Evolutionary conservation across 2,329 filamentous ascomycete genomes (phyloP), one percentile per base, ranked within the genome.

Genomic region (Ustilaginoidea virens): DNA sequence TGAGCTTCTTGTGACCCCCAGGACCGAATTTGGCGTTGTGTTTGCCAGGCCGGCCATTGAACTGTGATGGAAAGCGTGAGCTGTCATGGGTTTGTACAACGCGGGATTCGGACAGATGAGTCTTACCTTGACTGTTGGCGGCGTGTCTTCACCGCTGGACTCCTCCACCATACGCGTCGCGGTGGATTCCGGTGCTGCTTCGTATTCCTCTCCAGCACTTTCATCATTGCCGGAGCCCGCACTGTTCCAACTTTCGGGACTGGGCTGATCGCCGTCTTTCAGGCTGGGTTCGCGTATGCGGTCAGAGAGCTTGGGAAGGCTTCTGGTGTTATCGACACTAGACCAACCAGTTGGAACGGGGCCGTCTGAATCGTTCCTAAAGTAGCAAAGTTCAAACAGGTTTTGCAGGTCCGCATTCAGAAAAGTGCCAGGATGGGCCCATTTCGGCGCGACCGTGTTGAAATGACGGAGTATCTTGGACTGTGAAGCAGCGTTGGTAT

Each of bases 371-470:
- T 39, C 36, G 30, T 66, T 66, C 14, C 56, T 50, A 35, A 77
- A 72, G 43, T 80, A 79, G 46, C 74, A 73, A 39, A 93, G 55
- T 10, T 80, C 71, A 46, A 96, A 96, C 11, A 94, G 56, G 33
- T 72, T 75, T 44, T 74, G 77, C 22, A 80, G 60, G 13, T 61
- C 54, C 2, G 68, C 56, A 1, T 70, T 66, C 15, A 96, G 66
- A 36, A 70, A 74, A 31, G 50, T 59, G 33, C 47, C 56, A 39
- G 53, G 65, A 39, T 56, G 55, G 37, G 58, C 60, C 61, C 58
- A 82, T 37, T 52, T 58, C 4, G 66, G 69, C 17, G 64, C 58
- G 23, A 49, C 51, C 9, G 42, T 51, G 35, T 62, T 69, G 50
- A 69, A 71, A 5, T 47, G 48, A 39, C 55, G 60, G 32, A 66